Base-by-base conservation (phyloP, 2,329 filamentous ascomycete genomes). In the Stagonosporopsis chrysanthemi region DNA sequence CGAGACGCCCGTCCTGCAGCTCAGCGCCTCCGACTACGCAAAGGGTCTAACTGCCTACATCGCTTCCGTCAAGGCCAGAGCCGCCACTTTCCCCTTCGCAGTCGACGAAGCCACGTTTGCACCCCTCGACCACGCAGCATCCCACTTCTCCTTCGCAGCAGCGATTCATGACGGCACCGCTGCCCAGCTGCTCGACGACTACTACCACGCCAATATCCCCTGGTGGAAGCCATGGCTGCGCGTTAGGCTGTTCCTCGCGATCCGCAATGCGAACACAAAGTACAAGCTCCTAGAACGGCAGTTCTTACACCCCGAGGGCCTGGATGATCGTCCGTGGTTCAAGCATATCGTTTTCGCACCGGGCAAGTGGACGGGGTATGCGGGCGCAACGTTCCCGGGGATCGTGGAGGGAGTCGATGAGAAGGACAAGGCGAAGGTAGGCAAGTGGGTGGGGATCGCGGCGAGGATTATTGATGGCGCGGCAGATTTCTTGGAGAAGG, bases 341-440 rank as follows among this genome's bases (percentile, higher is more conserved):
- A 97, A 97, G 80, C 94, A 97, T 70, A 89, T 97, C 2, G 90
- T 97, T 1, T 97, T 96, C 77, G 93, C 93, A 1, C 93, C 93
- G 0, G 93, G 93, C 0, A 75, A 94, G 44, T 96, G 92, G 92
- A 97, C 92, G 0, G 93, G 93, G 0, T 97, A 97, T 75, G 82
- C 92, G 0, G 93, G 92, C 3, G 86, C 84, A 4, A 87, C 86
- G 8, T 89, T 85, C 65, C 86, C 87, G 1, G 85, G 86, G 1
- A 74, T 89, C n/a, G 83, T 87, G 5, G 86, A 89, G 72, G 84
- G 82, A 48, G 78, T 89, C 43, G 84, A 87, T 26, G 81, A 79
- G 41, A 73, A 75, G 2, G 78, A 84, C 70, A 63, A 65, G 38
- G 67, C 48, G 8, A 65, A 59, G 6, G 68, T 78, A 8, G 59